These are phyloP conservation scores for Verticillium zaregamsianum DNA, from an alignment of 2,329 filamentous ascomycete genomes.

Conservation along the genomic window DNA sequence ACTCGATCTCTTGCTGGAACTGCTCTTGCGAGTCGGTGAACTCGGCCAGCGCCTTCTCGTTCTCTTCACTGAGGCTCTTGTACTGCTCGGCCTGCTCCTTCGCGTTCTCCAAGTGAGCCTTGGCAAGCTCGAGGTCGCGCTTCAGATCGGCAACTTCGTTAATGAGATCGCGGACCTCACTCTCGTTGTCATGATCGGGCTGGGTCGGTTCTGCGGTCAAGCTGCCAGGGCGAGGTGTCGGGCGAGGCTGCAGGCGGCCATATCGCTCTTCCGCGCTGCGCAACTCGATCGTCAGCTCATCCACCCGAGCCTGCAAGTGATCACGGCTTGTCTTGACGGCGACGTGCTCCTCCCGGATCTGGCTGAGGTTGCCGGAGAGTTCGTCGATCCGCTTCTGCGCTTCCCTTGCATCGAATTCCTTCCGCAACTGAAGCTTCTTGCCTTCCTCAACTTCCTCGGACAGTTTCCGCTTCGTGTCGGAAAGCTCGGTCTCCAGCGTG, in stretches of 20 bases:
- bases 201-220: conserved; percentile 35
- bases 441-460: conserved; percentile 77
- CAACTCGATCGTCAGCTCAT: conserved; percentile 84
- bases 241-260: conserved; percentile 75
- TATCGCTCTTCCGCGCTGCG: conserved; percentile 85
- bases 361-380: conserved; percentile 72
- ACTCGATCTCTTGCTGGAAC: conserved; percentile 82
- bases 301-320: conserved; percentile 81
- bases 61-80: conserved; percentile 78
- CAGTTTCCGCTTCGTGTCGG: conserved; percentile 75
- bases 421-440: conserved; percentile 76
- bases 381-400: conserved; percentile 91
- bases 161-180: conserved; percentile 73
- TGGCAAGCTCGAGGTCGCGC: conserved; percentile 78
- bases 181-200: conserved; percentile 46
- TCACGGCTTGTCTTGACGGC: conserved; percentile 83
- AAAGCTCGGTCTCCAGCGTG: conserved; percentile 72
- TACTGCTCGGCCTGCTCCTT: conserved; percentile 83
- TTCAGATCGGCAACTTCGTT: conserved; percentile 83
- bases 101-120: conserved; percentile 74
- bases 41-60: conserved; percentile 82
- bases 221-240: conserved; percentile 56
- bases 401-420: conserved; percentile 87
- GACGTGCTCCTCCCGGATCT: conserved; percentile 81
- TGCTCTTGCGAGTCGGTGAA: conserved; percentile 78